Base-by-base conservation (phyloP, 257 asterid species). In the Scutellaria baicalensis region DNA sequence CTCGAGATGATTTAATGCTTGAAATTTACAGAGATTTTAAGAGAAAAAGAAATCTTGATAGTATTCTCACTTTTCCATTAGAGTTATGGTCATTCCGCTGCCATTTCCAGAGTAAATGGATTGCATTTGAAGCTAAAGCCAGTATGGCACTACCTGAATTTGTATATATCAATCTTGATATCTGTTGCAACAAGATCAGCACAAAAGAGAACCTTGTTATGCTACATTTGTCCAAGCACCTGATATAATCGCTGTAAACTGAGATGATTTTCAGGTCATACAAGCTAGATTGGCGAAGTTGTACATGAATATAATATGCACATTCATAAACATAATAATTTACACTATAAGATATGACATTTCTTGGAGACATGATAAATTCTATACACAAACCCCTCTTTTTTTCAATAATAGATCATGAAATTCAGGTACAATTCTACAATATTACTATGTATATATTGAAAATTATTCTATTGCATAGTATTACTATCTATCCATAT, bases 91-190 rank as follows among this genome's bases (percentile, higher is more conserved):
- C 97, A 76, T 68, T 89, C 72, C 91, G 80, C 51, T 77, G 90
- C 99, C 99, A 91, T 79, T 93, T 93, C 99, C 99, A 93, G 27
- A 93, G 95, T 72, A 84, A 70, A 77, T 93, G 99, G 79, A 82
- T 78, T 66, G 97, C 99, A 66, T 93, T 93, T 42, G 97, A 87
- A 47, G 95, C 96, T 66, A 93, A 76, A 66, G 98, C 96, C 54
- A 93, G 75, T 63, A 93, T 65, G 12, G 96, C 96, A 84, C 78
- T 77, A 21, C 99, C 97, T 6, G 97, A 86, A 70, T 88, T 88
- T 6, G 98, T 91, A 76, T 91, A 91, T 59, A 89, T 90, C 81
- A 90, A 73, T 76, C 97, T 82, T 40, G 95, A 88, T 83, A 90
- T 90, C 97, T 90, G 83, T 68, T 47, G 38, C 70, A 74, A 59